phyloP scores from a whole-genome alignment of 129 eudicot genomes.

The Daucus carota region DNA sequence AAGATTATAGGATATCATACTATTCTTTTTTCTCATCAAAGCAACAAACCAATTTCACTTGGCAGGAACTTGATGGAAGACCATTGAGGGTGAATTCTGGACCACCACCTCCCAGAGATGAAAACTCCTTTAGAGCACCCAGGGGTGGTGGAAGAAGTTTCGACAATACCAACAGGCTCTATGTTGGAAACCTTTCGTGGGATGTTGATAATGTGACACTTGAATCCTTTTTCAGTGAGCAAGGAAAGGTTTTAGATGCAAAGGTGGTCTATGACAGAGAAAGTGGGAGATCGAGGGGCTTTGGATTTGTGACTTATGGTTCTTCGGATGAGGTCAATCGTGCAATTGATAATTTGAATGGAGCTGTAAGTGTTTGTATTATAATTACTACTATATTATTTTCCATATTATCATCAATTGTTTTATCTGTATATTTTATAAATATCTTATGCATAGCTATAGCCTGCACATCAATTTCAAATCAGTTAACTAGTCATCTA shows the following conservation, averaged over 20 bases:
- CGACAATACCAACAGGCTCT: slow-evolving; percentile 56
- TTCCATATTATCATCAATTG: neutral
- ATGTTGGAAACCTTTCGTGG: slow-evolving; percentile 92
- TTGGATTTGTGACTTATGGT: slow-evolving; percentile 59
- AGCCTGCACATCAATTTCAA: neutral
- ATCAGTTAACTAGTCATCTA: neutral
- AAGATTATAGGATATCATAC: neutral
- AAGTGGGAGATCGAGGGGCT: slow-evolving; percentile 41
- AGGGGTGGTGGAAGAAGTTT: slow-evolving; percentile 29
- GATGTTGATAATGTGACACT: slow-evolving; percentile 76
- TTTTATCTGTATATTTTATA: neutral
- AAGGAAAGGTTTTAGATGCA: slow-evolving; percentile 76
- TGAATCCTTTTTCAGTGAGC: slow-evolving; percentile 62
- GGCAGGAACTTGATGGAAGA: slow-evolving; percentile 8
- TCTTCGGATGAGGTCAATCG: slow-evolving; percentile 72
- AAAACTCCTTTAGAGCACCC: slow-evolving; percentile 1
- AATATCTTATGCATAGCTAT: neutral
- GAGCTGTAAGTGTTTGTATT: slow-evolving; percentile 39
- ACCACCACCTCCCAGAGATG: slow-evolving; percentile 2
- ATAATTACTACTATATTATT: neutral
- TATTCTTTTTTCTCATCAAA: neutral
- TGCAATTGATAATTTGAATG: slow-evolving; percentile 68
- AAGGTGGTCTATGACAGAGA: slow-evolving; percentile 88
- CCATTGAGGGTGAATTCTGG: slow-evolving; percentile 2
- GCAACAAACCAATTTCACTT: neutral